These are phyloP conservation scores for Colletotrichum siamense DNA, from an alignment of 2,329 filamentous ascomycete genomes.

Conservation along the genomic window DNA sequence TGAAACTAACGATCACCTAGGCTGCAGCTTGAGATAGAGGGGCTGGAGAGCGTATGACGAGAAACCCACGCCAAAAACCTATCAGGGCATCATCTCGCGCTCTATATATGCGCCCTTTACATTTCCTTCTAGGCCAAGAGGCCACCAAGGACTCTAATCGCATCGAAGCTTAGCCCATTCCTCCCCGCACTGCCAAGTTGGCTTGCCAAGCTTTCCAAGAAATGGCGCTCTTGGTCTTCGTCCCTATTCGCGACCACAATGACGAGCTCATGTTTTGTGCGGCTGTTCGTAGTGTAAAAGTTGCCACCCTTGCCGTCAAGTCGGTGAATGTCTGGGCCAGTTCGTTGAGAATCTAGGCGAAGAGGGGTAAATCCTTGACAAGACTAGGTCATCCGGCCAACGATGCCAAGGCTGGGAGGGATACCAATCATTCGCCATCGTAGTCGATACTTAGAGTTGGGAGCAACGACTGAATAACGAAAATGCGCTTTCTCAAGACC, in stretches of 20 bases:
- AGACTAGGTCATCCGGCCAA: not conserved
- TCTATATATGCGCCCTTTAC: not conserved
- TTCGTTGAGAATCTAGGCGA: not conserved
- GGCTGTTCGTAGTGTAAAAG: not conserved
- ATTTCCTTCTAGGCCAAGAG: not conserved
- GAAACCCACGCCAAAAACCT: fast-evolving
- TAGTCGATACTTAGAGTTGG: not conserved
- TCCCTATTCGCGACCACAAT: not conserved
- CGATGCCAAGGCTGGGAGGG: not conserved
- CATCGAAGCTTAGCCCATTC: not conserved
- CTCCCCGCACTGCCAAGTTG: not conserved
- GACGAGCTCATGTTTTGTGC: not conserved
- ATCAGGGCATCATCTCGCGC: fast-evolving
- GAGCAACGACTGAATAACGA: not conserved
- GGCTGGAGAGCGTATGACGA: not conserved
- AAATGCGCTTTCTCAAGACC: fast-evolving
- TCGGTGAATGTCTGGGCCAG: not conserved
- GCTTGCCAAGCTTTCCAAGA: not conserved
- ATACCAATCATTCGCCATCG: not conserved
- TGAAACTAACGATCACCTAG: fast-evolving
- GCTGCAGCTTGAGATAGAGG: not conserved
- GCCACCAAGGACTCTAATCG: not conserved
- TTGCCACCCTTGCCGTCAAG: not conserved
- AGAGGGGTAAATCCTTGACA: not conserved
- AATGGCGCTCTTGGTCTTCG: not conserved